Evolutionary conservation across 345 rosid species (phyloP).

Genomic region (Limnanthes douglasii): DNA sequence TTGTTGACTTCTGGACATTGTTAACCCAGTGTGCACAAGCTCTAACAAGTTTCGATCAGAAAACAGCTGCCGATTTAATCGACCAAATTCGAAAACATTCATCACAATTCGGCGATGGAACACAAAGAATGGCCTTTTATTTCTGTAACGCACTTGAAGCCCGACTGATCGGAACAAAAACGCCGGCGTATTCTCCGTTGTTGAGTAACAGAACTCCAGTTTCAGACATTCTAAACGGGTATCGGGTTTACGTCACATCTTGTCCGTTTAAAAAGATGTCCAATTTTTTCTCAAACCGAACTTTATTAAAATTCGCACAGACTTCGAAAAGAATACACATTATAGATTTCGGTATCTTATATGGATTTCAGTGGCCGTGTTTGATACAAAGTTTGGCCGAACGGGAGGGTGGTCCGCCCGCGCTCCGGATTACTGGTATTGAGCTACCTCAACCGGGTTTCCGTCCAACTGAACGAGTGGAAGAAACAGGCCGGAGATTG

Average conservation of each 20-base stretch:
- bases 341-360: conserved; percentile 62
- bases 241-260: conserved; percentile 27
- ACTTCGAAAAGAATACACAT: conserved; percentile 49
- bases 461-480: conserved; percentile 51
- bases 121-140: conserved; percentile 50
- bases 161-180: conserved; percentile 30
- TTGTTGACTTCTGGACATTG: conserved; percentile 28
- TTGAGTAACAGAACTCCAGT: conserved; percentile 19
- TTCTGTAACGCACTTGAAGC: conserved; percentile 51
- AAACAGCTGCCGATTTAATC: conserved; percentile 34
- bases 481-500: conserved; percentile 54
- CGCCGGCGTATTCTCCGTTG: conserved; percentile 14
- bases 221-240: conserved; percentile 39
- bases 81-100: conserved; percentile 57
- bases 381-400: conserved; percentile 37
- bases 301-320: conserved; percentile 26
- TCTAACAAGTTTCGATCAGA: conserved; percentile 37
- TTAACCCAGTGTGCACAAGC: conserved; percentile 65
- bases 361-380: conserved; percentile 90
- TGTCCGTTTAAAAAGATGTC: conserved; percentile 46
- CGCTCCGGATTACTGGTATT: conserved; percentile 55
- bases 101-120: conserved; percentile 37
- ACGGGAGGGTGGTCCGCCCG: conserved; percentile 33
- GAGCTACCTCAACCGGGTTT: conserved; percentile 83
- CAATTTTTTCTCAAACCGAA: conserved; percentile 25